These are phyloP conservation scores for Aspergillus taichungensis DNA, from an alignment of 495 filamentous ascomycete genomes.

Conservation along the genomic window DNA sequence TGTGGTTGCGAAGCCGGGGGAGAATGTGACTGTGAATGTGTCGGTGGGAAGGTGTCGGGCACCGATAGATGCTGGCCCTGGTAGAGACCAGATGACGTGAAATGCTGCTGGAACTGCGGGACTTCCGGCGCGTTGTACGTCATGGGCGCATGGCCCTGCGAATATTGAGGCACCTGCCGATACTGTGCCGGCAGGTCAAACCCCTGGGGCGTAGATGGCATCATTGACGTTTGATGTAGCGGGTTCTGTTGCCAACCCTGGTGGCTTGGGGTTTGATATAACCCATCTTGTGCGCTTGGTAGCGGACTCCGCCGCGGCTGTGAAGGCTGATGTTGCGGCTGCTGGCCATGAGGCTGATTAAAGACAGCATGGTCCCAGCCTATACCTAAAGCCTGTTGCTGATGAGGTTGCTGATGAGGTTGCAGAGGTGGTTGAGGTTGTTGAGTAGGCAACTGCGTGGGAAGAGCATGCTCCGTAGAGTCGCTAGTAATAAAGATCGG, in stretches of 20 bases:
- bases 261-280: slow-evolving; percentile 24
- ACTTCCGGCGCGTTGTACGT: slow-evolving; percentile 22
- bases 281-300: slow-evolving; percentile 19
- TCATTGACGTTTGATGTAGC: slow-evolving; percentile 16
- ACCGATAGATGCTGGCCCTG: slow-evolving; percentile 22
- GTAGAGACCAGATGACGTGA: slow-evolving; percentile 26
- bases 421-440: too few species aligned
- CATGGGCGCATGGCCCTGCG: slow-evolving; percentile 28
- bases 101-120: slow-evolving; percentile 25
- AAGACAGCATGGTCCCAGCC: slow-evolving; percentile 29
- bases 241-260: slow-evolving; percentile 32
- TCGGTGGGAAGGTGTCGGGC: slow-evolving; percentile 21
- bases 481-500: too few species aligned
- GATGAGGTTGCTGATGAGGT: slow-evolving; percentile 1
- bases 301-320: slow-evolving; percentile 23
- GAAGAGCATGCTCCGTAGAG: too few species aligned
- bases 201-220: slow-evolving; percentile 14
- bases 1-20: slow-evolving; percentile 19
- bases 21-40: slow-evolving; percentile 11
- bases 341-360: slow-evolving; percentile 10
- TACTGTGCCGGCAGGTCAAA: slow-evolving; percentile 23
- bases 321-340: background rate
- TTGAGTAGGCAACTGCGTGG: slow-evolving; percentile 3
- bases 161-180: slow-evolving; percentile 26
- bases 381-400: slow-evolving; percentile 23